Percentiles rank a stretch among this genome's conserved stretches.
These are phyloP conservation scores for Penicillium sclerotiorum DNA, from an alignment of 2,329 filamentous ascomycete species.

Conservation along the genomic window DNA sequence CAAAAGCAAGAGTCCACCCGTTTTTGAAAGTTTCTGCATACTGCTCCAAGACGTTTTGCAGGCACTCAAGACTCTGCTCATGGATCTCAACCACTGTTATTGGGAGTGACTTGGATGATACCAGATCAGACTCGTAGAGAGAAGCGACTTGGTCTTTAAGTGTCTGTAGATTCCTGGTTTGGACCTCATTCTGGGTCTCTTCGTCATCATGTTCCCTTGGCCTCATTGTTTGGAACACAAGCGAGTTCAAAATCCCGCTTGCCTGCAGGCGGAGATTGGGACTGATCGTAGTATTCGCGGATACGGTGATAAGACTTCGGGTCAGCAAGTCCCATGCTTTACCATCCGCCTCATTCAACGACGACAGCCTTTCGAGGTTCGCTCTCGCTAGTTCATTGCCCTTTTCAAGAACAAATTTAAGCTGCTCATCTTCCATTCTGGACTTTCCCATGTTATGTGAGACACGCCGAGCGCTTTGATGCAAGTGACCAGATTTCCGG, in stretches of 20 bases:
- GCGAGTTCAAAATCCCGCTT: constrained; percentile 62
- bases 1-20: constrained; percentile 85
- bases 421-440: constrained; percentile 47
- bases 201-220: constrained; percentile 41
- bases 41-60: constrained; percentile 82
- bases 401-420: constrained; percentile 67
- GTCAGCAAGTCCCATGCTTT: constrained; percentile 77
- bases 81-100: constrained; percentile 77
- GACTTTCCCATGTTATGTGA: constrained; percentile 45
- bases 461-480: constrained; percentile 43
- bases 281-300: constrained; percentile 40
- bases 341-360: constrained; percentile 60
- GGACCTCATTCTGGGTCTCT: constrained; percentile 62
- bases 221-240: constrained; percentile 48
- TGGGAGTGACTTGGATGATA: constrained; percentile 60
- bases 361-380: constrained; percentile 74
- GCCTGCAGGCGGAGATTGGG: constrained; percentile 52
- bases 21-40: constrained; percentile 80
- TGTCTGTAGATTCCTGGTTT: constrained; percentile 70
- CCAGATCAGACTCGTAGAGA: constrained; percentile 58
- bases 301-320: constrained; percentile 54
- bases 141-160: constrained; percentile 63
- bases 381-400: constrained; percentile 71
- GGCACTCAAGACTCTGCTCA: constrained; percentile 73
- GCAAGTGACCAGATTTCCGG: constrained; percentile 32